Evolutionary conservation across 768 basidiomycete species (phyloP).

Genomic region (Suillus placidus): DNA sequence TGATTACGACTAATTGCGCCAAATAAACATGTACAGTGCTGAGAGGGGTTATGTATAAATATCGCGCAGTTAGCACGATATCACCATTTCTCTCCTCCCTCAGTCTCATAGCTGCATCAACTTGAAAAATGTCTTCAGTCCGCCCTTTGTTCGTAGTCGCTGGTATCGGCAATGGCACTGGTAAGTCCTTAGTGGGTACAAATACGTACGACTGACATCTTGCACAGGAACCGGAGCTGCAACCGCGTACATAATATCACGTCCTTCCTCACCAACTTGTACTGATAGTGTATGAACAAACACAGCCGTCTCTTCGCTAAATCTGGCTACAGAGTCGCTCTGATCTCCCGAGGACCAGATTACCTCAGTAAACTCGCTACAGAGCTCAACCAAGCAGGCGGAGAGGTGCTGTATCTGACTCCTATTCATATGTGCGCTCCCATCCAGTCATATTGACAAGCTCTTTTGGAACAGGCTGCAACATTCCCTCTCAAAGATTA

Average conservation of each 20-base stretch:
- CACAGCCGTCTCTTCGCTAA: constrained; percentile 60
- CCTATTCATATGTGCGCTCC: not conserved
- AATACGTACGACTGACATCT: constrained; percentile 5
- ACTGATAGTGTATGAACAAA: constrained; percentile 9
- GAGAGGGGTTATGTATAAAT: constrained; percentile 18
- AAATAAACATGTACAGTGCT: not conserved
- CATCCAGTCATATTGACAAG: not conserved
- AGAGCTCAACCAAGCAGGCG: constrained; percentile 59
- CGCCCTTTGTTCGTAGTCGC: constrained; percentile 62
- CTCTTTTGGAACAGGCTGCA: constrained; percentile 45
- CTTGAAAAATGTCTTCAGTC: constrained; percentile 31
- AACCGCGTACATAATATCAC: constrained; percentile 47
- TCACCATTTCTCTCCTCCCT: not conserved
- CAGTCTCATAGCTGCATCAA: constrained; percentile 1
- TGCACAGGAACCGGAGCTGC: constrained; percentile 57
- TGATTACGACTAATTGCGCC: constrained; percentile 1
- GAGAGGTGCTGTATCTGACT: constrained; percentile 43
- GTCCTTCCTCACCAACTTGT: not conserved
- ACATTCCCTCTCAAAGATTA: constrained; percentile 58
- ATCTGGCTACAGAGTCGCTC: constrained; percentile 66
- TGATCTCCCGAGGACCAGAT: constrained; percentile 61
- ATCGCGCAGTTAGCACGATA: not conserved
- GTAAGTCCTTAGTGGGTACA: constrained; percentile 17
- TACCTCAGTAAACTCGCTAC: constrained; percentile 54
- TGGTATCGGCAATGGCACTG: constrained; percentile 50